Base-by-base conservation (phyloP, 768 basidiomycete genomes). In the Psilocybe azurescens region DNA sequence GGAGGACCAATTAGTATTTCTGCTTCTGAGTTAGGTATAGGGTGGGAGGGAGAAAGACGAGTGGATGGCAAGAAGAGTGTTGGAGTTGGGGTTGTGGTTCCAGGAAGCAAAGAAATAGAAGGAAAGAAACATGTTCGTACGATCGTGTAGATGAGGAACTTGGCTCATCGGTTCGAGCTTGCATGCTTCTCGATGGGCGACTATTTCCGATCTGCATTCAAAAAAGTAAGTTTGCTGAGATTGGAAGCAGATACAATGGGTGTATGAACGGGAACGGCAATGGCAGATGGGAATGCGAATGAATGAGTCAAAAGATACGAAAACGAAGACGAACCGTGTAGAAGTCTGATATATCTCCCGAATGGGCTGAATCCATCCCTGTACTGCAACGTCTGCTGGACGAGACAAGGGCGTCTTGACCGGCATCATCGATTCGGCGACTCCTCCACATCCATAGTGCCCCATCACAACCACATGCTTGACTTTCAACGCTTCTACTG, bases 351-450 rank as follows among this genome's bases (percentile, higher is more conserved):
- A 81, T 14, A 79, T 72, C 24, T 74, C 59, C 5, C 78, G 71
- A 32, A 80, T 78, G 4, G 79, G 78, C 4, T 69, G 62, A 44
- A 80, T 80, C 79, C 79, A 80, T 9, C 66, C 68, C 55, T 79
- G 75, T 1, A 79, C 76, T 2, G 77, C 77, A n/a, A 73, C 65
- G 28, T 73, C 69, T 5, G 73, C 71, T 8, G 68, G 52, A 10
- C 58, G 44, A 14, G 41, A 53, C 29, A 48, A 38, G 9, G 59
- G 51, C 6, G 38, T 36, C 2, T 44, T 38, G 14, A 61, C 51
- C 2, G 60, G 61, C 29, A 69, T 58, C 69, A 75, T 75, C 6
- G 70, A 68, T 0, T 72, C 72, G 0, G 72, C 73, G 18, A 75
- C 68, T 11, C 74, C 74, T 36, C 72, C 74, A 47, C 74, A 75